phyloP scores from a whole-genome alignment of 257 asterid species.

The Euphrasia confusa region DNA sequence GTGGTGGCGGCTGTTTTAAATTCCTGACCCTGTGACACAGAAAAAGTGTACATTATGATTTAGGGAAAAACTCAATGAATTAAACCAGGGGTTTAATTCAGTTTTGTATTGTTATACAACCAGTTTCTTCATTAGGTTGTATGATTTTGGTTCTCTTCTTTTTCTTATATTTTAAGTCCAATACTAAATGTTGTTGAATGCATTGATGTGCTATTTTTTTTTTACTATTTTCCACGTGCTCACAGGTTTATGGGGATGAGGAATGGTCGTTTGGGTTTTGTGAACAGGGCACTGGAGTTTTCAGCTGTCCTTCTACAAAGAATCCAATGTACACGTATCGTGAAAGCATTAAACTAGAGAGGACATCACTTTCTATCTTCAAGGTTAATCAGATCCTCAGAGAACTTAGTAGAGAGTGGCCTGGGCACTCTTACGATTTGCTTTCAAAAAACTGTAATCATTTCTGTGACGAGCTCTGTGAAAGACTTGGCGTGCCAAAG shows the following conservation, averaged over 20 bases:
- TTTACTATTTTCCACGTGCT: constrained; percentile 15
- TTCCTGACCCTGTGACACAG: too few relatives aligned
- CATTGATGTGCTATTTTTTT: constrained; percentile 13
- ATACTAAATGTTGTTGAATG: background rate
- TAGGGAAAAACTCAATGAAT: too few relatives aligned
- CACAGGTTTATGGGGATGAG: constrained; percentile 69
- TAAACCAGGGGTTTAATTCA: too few relatives aligned
- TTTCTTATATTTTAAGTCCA: background rate
- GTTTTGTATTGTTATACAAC: too few relatives aligned
- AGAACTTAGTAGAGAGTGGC: constrained; percentile 99
- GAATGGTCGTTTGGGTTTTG: constrained; percentile 99
- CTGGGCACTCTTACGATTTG: constrained; percentile 84
- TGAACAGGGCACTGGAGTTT: constrained; percentile 94
- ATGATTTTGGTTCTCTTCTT: too few relatives aligned
- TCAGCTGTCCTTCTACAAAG: constrained; percentile 77
- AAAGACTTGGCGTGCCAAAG: constrained; percentile 88
- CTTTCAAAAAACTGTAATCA: constrained; percentile 93
- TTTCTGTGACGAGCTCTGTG: constrained; percentile 90
- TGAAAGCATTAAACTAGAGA: constrained; percentile 70
- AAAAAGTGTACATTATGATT: too few relatives aligned
- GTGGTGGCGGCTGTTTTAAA: too few relatives aligned
- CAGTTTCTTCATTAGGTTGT: too few relatives aligned
- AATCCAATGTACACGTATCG: constrained; percentile 96
- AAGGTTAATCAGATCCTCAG: constrained; percentile 85
- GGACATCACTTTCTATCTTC: constrained; percentile 53